phyloP scores from a whole-genome alignment of 352 stramenopile species.

The Phytopythium aichiense region DNA sequence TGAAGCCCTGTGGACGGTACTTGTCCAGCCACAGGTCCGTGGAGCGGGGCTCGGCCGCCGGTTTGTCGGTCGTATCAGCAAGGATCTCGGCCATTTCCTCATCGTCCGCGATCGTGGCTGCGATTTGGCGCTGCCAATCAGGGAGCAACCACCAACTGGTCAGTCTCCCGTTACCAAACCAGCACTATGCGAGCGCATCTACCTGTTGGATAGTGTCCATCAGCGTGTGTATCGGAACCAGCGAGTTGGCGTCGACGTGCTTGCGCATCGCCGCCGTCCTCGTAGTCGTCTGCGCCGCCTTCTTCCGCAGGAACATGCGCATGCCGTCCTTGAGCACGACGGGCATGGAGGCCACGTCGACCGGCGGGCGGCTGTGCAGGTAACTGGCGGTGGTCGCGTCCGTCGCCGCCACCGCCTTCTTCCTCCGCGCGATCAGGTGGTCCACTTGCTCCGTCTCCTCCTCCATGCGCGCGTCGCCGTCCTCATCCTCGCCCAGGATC shows the following conservation, averaged over 20 bases:
- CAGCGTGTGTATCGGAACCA: constrained; percentile 50
- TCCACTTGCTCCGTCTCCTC: constrained; percentile 25
- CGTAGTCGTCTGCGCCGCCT: constrained; percentile 11
- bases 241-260: constrained; percentile 17
- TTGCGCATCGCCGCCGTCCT: constrained; percentile 6
- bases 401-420: constrained; percentile 20
- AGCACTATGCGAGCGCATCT: neutral
- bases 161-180: neutral
- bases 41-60: neutral
- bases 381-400: constrained; percentile 37
- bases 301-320: constrained; percentile 67
- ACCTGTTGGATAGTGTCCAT: constrained; percentile 58
- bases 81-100: constrained; percentile 9
- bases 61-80: neutral
- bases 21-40: constrained; percentile 95
- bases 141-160: constrained; percentile 10
- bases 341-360: constrained; percentile 56
- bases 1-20: constrained; percentile 93
- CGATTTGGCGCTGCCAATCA: constrained; percentile 54
- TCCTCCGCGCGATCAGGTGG: constrained; percentile 20
- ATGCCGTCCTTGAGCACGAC: constrained; percentile 50
- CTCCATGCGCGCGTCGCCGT: constrained; percentile 29
- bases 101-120: constrained; percentile 39
- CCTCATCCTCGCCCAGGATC: constrained; percentile 58
- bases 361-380: constrained; percentile 53